Evolutionary conservation across 139 green algal genomes (phyloP), one percentile per base, ranked within the genome.

Genomic region (Trebouxia sp.): DNA sequence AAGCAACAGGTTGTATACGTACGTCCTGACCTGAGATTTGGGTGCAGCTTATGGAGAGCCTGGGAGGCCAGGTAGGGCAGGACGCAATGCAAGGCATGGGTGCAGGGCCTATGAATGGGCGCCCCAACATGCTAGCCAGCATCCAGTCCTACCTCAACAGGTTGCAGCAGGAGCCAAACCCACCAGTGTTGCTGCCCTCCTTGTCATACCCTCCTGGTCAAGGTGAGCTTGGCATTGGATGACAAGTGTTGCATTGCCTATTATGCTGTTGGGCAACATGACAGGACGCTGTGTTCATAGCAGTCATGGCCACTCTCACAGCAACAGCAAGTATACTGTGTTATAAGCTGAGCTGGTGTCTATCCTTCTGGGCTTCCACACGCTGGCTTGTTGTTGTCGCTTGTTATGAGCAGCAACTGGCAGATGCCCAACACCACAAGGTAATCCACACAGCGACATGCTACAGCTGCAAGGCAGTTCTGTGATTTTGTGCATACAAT

Each of bases 101-200:
- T 20, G 37, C 39, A 26, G 11, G 9, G 14, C 26, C 69, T 26
- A 41, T 26, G 9, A 41, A 77, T 5, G 32, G 69, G 41, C 69
- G 37, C 3, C 69, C 69, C 69, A 51, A 77, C 24, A 77, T 77
- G 69, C 69, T 77, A 37, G 69, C 42, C 11, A 77, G 69, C 69
- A 77, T 77, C 22, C 43, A 53, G 69, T n/a, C 24, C 41, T 77
- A 77, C 26, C 69, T 77, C 39, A 20, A 56, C 41, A 38, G 30
- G 41, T n/a, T 48, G 26, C 69, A 77, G 38, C 39, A 41, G 42
- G 7, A 56, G 69, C 69, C 38, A 41, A 51, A 77, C 26, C 69
- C 69, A 15, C 12, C 69, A 24, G 43, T 77, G 9, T 56, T 77
- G 41, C 41, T 77, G 69, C 69, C 69, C 20, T 51, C 41, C 9